A percentile compares a stretch with the other conserved stretches of the same genome.
Evolutionary conservation across 495 filamentous ascomycete species (phyloP).

Genomic region (Penicillium turbatum): DNA sequence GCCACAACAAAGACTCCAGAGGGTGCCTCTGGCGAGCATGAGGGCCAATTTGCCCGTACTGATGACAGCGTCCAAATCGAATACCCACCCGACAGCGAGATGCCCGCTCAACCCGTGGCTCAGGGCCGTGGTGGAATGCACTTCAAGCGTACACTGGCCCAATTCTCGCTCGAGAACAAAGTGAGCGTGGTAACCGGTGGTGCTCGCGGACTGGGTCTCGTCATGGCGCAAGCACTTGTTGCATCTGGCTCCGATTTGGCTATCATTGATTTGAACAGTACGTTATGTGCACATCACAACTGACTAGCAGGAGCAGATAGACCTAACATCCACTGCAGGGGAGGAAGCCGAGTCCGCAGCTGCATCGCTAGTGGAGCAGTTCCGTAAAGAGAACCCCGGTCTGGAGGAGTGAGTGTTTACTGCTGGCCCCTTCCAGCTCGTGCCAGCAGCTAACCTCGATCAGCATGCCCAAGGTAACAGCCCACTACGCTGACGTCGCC

Average conservation of each 20-base stretch:
- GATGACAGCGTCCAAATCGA: slow-evolving; percentile 70
- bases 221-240: slow-evolving; percentile 87
- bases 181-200: slow-evolving; percentile 81
- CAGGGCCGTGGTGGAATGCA: slow-evolving; percentile 67
- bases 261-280: slow-evolving; percentile 90
- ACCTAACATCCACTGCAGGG: slow-evolving; percentile 46
- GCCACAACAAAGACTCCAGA: slow-evolving; percentile 33
- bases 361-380: slow-evolving; percentile 63
- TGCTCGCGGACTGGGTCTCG: slow-evolving; percentile 78
- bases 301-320: neutral
- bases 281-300: slow-evolving; percentile 23
- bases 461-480: slow-evolving; percentile 76
- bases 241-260: slow-evolving; percentile 84
- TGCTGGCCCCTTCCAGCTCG: neutral
- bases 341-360: slow-evolving; percentile 80
- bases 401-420: slow-evolving; percentile 56
- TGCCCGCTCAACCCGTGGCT: slow-evolving; percentile 62
- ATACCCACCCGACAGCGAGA: slow-evolving; percentile 65
- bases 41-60: slow-evolving; percentile 65
- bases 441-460: neutral
- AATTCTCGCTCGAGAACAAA: slow-evolving; percentile 74
- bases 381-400: slow-evolving; percentile 71
- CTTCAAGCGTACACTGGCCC: slow-evolving; percentile 65
- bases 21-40: slow-evolving; percentile 31
- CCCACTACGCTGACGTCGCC: slow-evolving; percentile 85